Evolutionary conservation across 257 asterid genomes (phyloP).

Genomic region (Paraleonurus japonicus): DNA sequence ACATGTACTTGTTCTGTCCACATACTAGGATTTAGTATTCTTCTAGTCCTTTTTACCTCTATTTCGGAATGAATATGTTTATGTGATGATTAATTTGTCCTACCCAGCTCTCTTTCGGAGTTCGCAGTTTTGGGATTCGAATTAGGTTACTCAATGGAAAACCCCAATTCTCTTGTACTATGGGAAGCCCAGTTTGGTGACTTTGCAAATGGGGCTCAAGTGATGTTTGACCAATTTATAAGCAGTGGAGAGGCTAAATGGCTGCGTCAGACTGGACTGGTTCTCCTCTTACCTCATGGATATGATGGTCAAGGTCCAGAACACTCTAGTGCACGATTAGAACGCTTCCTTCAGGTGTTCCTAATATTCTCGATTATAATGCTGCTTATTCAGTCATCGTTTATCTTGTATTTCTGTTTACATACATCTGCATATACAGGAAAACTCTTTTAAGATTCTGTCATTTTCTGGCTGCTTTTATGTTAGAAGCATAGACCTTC

Average conservation of each 20-base stretch:
- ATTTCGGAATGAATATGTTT: conserved; percentile 14
- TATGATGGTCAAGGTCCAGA: conserved; percentile 99
- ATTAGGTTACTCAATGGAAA: conserved; percentile 96
- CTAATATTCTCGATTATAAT: conserved; percentile 7
- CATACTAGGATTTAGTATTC: conserved; percentile 1
- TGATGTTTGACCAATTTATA: conserved; percentile 88
- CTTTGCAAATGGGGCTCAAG: conserved; percentile 92
- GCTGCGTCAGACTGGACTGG: conserved; percentile 91
- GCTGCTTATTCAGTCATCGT: not conserved
- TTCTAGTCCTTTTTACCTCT: not conserved
- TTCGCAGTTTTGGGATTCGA: conserved; percentile 94
- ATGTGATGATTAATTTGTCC: conserved; percentile 18
- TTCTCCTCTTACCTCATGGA: conserved; percentile 88
- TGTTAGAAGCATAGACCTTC: not conserved
- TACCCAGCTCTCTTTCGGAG: conserved; percentile 88
- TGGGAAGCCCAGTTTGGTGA: conserved; percentile 99
- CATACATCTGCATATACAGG: not conserved
- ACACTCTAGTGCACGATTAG: conserved; percentile 96
- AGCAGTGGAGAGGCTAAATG: conserved; percentile 98
- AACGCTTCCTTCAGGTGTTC: conserved; percentile 86
- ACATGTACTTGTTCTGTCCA: not conserved
- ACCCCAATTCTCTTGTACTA: conserved; percentile 83
- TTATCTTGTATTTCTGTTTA: conserved; percentile 16
- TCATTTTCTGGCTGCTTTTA: not conserved
- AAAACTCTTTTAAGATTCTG: conserved; percentile 1